Evolutionary conservation across 805 yeast genomes (phyloP).

Genomic region (Lipomyces chichibuensis): DNA sequence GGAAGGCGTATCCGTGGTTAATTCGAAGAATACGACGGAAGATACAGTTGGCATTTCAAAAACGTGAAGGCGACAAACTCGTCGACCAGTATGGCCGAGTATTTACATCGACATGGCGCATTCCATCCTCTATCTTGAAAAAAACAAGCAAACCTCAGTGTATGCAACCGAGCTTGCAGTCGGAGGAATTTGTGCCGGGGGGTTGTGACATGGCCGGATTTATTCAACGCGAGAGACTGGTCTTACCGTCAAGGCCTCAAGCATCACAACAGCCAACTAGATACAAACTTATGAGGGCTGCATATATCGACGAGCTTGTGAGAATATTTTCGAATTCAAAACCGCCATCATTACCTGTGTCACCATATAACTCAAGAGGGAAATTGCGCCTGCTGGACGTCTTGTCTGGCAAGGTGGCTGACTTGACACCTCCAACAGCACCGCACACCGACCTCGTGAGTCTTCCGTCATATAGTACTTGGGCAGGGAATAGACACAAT

Average conservation of each 20-base stretch:
- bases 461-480: background rate
- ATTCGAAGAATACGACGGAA: background rate
- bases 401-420: background rate
- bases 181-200: background rate
- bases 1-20: background rate
- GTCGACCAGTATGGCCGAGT: slow-evolving; percentile 24
- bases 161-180: background rate
- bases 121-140: slow-evolving; percentile 8
- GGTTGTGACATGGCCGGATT: background rate
- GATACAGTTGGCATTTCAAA: slow-evolving; percentile 6
- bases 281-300: background rate
- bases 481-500: background rate
- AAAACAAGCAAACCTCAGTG: background rate
- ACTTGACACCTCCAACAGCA: slow-evolving; percentile 1
- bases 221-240: background rate
- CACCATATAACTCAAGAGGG: background rate
- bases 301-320: slow-evolving; percentile 7
- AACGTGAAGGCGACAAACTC: slow-evolving; percentile 3
- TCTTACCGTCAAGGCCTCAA: background rate
- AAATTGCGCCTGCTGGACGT: slow-evolving; percentile 12
- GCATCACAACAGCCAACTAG: background rate
- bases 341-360: background rate
- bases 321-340: slow-evolving; percentile 1
- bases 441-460: background rate
- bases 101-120: slow-evolving; percentile 26